These are phyloP conservation scores for Roridomyces roridus DNA, from an alignment of 768 basidiomycete genomes.

Conservation along the genomic window DNA sequence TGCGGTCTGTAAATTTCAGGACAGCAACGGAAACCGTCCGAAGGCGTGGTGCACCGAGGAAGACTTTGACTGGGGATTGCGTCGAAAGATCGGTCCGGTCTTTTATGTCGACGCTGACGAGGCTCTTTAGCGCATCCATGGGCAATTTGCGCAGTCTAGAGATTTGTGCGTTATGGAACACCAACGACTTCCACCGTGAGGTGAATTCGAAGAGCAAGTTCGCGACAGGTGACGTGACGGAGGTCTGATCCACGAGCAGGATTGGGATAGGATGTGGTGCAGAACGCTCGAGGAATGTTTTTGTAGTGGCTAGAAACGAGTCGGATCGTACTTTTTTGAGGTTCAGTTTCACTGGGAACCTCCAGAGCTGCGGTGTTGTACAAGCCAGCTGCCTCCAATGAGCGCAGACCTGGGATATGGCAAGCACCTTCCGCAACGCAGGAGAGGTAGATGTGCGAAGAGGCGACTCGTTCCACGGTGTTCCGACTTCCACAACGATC, in stretches of 20 bases:
- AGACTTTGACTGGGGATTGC: not conserved
- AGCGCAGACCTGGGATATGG: not conserved
- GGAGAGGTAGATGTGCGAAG: no score
- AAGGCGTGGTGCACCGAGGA: slow-evolving; percentile 1
- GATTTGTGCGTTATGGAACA: no score
- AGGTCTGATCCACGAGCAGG: not conserved
- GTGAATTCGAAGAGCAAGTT: no score
- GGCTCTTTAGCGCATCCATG: not conserved
- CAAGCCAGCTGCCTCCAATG: slow-evolving; percentile 9
- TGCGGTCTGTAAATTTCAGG: not conserved
- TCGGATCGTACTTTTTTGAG: not conserved
- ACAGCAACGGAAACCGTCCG: not conserved
- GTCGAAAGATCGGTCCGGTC: no score
- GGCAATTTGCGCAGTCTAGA: no score
- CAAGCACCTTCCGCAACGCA: not conserved
- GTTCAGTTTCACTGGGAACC: not conserved
- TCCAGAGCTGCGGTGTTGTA: slow-evolving; percentile 6
- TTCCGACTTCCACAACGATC: no score
- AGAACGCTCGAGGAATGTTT: not conserved
- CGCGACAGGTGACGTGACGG: no score
- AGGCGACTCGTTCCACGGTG: no score
- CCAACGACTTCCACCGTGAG: no score
- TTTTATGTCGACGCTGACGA: not conserved
- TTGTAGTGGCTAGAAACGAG: not conserved
- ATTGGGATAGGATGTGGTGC: slow-evolving; percentile 7